These are phyloP conservation scores for Fraxinus greggii DNA, from an alignment of 305 asterid genomes.

Conservation along the genomic window DNA sequence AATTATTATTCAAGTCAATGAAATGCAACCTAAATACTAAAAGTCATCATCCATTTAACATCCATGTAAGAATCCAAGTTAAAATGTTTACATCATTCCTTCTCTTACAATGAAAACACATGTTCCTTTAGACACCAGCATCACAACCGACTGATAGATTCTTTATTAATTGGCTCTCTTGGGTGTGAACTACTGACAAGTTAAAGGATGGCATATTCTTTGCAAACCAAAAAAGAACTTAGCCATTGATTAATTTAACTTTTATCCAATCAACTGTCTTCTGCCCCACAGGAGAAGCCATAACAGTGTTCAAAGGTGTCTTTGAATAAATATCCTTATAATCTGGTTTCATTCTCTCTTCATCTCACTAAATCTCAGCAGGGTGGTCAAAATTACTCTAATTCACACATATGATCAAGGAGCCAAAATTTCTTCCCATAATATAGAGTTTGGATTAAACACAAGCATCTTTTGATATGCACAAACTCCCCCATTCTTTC, in stretches of 20 bases:
- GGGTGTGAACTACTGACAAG: background rate
- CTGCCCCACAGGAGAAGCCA: conserved; percentile 5
- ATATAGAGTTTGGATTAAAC: conserved; percentile 4
- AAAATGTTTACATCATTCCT: background rate
- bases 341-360: background rate
- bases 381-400: conserved; percentile 7
- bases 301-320: conserved; percentile 1
- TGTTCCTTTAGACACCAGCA: background rate
- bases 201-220: background rate
- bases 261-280: conserved; percentile 5
- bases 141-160: background rate
- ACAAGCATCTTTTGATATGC: background rate
- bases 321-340: conserved; percentile 1
- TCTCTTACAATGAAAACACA: background rate
- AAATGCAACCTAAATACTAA: background rate
- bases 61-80: background rate
- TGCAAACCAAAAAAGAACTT: background rate
- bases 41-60: background rate
- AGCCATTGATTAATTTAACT: background rate
- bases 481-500: background rate
- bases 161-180: background rate
- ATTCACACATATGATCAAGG: background rate
- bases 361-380: background rate
- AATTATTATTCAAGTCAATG: background rate
- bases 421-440: background rate